phyloP scores from a whole-genome alignment of 805 yeast genomes.

The Barnettozyma salicaria region DNA sequence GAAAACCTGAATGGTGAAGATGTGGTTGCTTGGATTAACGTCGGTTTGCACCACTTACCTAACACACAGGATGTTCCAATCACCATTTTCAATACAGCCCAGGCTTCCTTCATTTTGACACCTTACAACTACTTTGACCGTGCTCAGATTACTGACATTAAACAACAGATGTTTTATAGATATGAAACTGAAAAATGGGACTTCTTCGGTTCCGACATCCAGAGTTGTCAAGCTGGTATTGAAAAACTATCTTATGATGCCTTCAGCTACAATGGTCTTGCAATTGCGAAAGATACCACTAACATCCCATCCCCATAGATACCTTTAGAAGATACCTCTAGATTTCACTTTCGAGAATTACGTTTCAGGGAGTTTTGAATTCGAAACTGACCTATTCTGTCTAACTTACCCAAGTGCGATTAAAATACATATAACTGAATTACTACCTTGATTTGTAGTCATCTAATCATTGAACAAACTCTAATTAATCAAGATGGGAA shows the following conservation, averaged over 20 bases:
- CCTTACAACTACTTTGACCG: conserved; percentile 27
- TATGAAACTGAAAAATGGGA: conserved; percentile 23
- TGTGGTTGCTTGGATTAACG: conserved; percentile 27
- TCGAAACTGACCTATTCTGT: too few species aligned
- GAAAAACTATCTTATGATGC: conserved; percentile 14
- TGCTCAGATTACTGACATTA: conserved; percentile 22
- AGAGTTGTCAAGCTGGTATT: conserved; percentile 17
- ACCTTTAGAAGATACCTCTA: too few species aligned
- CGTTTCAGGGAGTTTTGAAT: too few species aligned
- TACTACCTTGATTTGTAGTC: too few species aligned
- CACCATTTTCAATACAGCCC: conserved; percentile 26
- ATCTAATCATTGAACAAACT: too few species aligned
- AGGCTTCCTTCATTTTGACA: conserved; percentile 21
- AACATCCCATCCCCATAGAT: conserved; percentile 22
- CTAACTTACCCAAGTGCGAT: too few species aligned
- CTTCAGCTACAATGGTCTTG: conserved; percentile 22
- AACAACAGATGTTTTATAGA: conserved; percentile 21
- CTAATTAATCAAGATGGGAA: too few species aligned
- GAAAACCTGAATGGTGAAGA: conserved; percentile 26
- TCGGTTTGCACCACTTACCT: conserved; percentile 28
- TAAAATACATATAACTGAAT: too few species aligned
- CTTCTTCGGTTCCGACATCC: conserved; percentile 20
- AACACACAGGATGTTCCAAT: conserved; percentile 28
- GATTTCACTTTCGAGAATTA: too few species aligned
- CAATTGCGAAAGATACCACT: conserved; percentile 21